Base-by-base conservation (phyloP, 2,329 filamentous ascomycete genomes). In the Colletotrichum plurivorum region DNA sequence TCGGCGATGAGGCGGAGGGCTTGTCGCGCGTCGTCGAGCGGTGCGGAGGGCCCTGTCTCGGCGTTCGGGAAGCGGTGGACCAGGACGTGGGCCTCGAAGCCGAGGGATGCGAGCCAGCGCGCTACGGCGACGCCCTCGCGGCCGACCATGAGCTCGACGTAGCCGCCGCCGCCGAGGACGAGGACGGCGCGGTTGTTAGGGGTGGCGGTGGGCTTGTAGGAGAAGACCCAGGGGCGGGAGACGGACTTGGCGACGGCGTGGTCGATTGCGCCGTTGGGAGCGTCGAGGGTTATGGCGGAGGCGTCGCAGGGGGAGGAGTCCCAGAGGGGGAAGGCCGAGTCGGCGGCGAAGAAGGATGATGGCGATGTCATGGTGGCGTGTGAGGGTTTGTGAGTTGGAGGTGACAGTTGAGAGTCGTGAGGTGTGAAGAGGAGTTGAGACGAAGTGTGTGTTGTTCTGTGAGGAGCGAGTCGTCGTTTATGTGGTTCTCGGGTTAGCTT, bases 131-230 rank as follows among this genome's bases (percentile, higher is more conserved):
- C 63, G 43, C 73, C 72, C 49, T 74, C 72, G 6, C 71, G 66
- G 41, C 73, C 73, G n/a, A 71, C 63, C 73, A 74, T 74, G 22
- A 74, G 70, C 54, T 73, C 54, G n/a, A 68, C 63, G 53, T 74
- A 74, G 20, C 73, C 73, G 31, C 73, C 73, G 15, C 73, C 73
- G 18, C 72, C 71, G 53, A 73, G 72, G 56, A 74, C 46, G 41
- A 74, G 71, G 2, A 74, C 54, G 4, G 72, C 71, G 10, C 72
- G 72, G 4, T 66, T 68, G 46, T 73, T 74, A 2, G 70, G 15
- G 13, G 36, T 25, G 3, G 41, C 25, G 15, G 63, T 67, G 25
- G 73, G 73, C n/a, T 71, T 71, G 48, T 72, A 73, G 45, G 71
- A 68, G 22, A 74, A 74, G 2, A 73, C 55, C 71, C 70, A 74